phyloP scores from a whole-genome alignment of 306 rosid genomes.

The Canavalia ensiformis region DNA sequence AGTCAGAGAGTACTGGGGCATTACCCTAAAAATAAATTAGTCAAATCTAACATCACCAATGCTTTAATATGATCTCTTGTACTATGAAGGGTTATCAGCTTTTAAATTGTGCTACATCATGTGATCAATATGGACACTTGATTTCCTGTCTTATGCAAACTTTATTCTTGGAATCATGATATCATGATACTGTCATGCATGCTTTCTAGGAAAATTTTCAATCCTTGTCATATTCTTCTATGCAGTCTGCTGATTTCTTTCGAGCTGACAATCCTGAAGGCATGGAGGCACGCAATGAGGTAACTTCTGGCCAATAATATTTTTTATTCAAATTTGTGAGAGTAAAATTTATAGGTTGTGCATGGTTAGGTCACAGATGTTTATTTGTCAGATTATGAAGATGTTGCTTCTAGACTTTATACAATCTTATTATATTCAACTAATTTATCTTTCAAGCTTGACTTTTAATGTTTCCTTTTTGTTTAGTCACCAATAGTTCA shows the following conservation, averaged over 20 bases:
- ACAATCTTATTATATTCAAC: slow-evolving; percentile 1
- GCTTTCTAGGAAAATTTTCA: slow-evolving; percentile 33
- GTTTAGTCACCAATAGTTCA: slow-evolving; percentile 18
- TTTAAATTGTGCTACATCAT: slow-evolving; percentile 14
- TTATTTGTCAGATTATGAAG: background rate
- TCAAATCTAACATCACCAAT: background rate
- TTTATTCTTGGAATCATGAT: slow-evolving; percentile 37
- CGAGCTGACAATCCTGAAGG: slow-evolving; percentile 98
- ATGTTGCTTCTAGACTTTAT: slow-evolving; percentile 34
- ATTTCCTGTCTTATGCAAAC: background rate
- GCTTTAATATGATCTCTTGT: slow-evolving; percentile 26
- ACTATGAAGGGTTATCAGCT: slow-evolving; percentile 14
- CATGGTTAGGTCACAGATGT: background rate
- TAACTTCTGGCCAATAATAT: slow-evolving; percentile 47
- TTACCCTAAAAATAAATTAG: background rate
- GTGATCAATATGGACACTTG: slow-evolving; percentile 26
- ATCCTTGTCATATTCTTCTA: slow-evolving; percentile 39
- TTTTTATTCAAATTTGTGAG: slow-evolving; percentile 31
- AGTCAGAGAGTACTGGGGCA: slow-evolving; percentile 6
- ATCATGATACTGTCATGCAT: slow-evolving; percentile 18
- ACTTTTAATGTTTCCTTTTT: background rate
- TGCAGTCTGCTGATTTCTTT: slow-evolving; percentile 97
- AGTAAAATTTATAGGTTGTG: slow-evolving; percentile 10
- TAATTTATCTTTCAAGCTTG: background rate
- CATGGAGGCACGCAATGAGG: slow-evolving; percentile 97